Evolutionary conservation across 1,284 basidiomycete genomes (phyloP).

Genomic region (Moesziomyces antarcticus): DNA sequence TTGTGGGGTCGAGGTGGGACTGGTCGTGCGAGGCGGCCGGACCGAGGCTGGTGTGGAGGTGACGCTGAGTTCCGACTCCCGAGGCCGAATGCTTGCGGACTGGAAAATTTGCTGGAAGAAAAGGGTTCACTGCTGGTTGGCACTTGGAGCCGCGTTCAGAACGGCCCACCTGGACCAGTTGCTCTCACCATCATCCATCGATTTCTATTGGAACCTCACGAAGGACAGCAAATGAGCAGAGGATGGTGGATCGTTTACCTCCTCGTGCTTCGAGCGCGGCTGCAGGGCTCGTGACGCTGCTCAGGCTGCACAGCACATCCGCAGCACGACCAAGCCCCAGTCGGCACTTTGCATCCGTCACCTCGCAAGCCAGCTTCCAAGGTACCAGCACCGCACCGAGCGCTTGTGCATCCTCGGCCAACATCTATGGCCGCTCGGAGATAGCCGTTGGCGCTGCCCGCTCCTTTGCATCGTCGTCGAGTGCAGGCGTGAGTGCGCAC

Average conservation of each 20-base stretch:
- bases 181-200: not conserved
- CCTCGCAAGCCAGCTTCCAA: constrained; percentile 5
- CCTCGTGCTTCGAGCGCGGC: constrained; percentile 11
- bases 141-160: not conserved
- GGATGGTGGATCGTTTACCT: constrained; percentile 27
- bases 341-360: constrained; percentile 12
- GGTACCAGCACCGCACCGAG: not conserved
- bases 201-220: not conserved
- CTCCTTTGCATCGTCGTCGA: constrained; percentile 7
- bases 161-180: not conserved
- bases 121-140: constrained; percentile 5
- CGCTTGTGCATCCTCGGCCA: too few species aligned
- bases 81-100: not conserved
- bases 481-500: constrained; percentile 21
- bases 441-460: not conserved
- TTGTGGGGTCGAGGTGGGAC: too few species aligned
- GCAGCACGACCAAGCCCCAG: not conserved
- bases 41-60: constrained; percentile 10
- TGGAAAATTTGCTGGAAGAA: constrained; percentile 31
- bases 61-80: constrained; percentile 19
- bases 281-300: constrained; percentile 5
- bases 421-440: not conserved
- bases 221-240: not conserved
- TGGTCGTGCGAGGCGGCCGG: not conserved
- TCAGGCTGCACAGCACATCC: constrained; percentile 1